Base-by-base conservation (phyloP, 306 rosid genomes). In the Ormosia emarginata region DNA sequence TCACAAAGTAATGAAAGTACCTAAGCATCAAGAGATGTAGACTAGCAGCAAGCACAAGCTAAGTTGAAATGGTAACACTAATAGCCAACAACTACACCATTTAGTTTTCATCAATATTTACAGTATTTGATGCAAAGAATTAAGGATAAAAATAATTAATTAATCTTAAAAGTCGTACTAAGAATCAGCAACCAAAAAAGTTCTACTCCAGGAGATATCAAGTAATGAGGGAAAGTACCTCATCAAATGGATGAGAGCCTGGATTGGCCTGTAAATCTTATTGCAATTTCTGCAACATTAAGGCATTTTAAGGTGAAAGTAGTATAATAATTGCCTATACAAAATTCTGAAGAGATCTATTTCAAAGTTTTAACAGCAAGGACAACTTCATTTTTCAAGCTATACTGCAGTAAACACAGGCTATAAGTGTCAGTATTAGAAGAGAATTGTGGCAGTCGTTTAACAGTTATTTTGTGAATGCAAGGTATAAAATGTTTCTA, bases 201-300 rank as follows among this genome's bases (percentile, higher is more conserved):
- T 66, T 37, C 17, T 49, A 59, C 56, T 14, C 40, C 13, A 34
- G 24, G 75, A 83, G 65, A 52, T 47, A 75, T n/a, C 55, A 66
- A 56, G 49, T 9, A 83, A 70, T 33, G 52, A 73, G 3, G 24
- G 24, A 37, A 68, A 80, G 70, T 81, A 95, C 99, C 98, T 93
- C 94, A 15, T 93, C 94, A 90, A 95, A 95, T 67, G 98, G 89
- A 84, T 79, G 97, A 79, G 94, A 86, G 29, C 85, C 96, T 3
- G 97, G 92, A 40, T 89, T 95, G 58, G 88, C 83, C 85, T 24
- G 75, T 59, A 95, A 83, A 34, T 87, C 91, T 64, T 93, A 81
- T 88, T 95, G 98, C 84, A 93, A 84, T 37, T 82, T 92, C 99
- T 95, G 91, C 74, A 77, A 37, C 44, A 86, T 70, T 40, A 78